phyloP scores from a whole-genome alignment of 2,329 filamentous ascomycete species.

The Coniochaeta pulveracea region DNA sequence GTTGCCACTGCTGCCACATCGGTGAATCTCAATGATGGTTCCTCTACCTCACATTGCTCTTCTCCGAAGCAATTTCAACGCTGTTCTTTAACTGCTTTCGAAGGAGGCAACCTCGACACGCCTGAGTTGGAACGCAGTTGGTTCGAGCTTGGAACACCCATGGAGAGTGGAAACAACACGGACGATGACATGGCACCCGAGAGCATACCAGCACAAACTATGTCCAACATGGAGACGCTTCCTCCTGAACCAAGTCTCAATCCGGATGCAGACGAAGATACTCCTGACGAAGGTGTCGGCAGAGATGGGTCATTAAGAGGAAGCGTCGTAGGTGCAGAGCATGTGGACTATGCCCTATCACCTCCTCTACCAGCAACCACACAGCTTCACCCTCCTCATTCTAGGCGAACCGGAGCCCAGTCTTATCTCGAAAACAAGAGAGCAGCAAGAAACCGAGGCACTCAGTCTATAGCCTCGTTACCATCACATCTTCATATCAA shows the following conservation, averaged over 20 bases:
- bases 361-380: too few species aligned
- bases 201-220: too few species aligned
- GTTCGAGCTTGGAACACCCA: not conserved
- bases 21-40: conserved; percentile 19
- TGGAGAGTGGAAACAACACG: not conserved
- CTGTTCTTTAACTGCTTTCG: not conserved
- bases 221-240: too few species aligned
- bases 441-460: too few species aligned
- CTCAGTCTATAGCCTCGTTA: too few species aligned
- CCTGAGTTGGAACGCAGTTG: not conserved
- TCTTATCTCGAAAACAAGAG: too few species aligned
- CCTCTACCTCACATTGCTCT: conserved; percentile 11
- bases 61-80: not conserved
- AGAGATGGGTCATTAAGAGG: not conserved
- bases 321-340: not conserved
- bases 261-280: not conserved
- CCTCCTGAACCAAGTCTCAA: not conserved
- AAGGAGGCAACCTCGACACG: not conserved
- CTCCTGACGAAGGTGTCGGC: not conserved
- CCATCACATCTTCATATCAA: too few species aligned
- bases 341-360: not conserved
- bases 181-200: too few species aligned
- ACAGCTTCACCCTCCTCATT: too few species aligned
- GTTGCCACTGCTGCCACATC: conserved; percentile 28
- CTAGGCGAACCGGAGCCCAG: too few species aligned